Percentiles rank a stretch among this genome's conserved stretches.
phyloP scores from a whole-genome alignment of 2,329 filamentous ascomycete species.

The Phoma sp. region DNA sequence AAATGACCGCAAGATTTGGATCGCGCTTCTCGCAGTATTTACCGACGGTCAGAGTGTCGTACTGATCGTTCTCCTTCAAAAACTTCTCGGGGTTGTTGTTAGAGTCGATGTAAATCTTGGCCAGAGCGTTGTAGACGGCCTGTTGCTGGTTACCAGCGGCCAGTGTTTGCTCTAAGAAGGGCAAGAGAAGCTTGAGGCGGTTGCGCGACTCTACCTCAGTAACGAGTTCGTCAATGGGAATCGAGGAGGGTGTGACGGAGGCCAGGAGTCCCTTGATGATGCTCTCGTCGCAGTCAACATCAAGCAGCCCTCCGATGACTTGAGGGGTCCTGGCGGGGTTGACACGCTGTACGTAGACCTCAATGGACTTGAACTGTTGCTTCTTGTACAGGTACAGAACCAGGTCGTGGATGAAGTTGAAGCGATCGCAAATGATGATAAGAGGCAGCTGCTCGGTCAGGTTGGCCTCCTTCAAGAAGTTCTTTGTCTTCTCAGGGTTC shows the following conservation, averaged over 20 bases:
- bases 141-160: slow-evolving; percentile 93
- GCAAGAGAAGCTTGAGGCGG: slow-evolving; percentile 90
- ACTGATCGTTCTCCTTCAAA: slow-evolving; percentile 95
- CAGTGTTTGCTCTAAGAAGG: slow-evolving; percentile 93
- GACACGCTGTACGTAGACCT: slow-evolving; percentile 96
- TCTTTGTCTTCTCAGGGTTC: slow-evolving; percentile 96
- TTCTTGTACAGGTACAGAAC: slow-evolving; percentile 98
- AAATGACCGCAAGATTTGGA: slow-evolving; percentile 92
- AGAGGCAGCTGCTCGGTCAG: slow-evolving; percentile 91
- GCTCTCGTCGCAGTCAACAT: slow-evolving; percentile 95
- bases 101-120: slow-evolving; percentile 98
- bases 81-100: slow-evolving; percentile 99
- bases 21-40: slow-evolving; percentile 99
- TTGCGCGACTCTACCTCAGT: slow-evolving; percentile 95
- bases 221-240: slow-evolving; percentile 94
- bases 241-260: slow-evolving; percentile 82
- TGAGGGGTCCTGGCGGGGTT: slow-evolving; percentile 91
- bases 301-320: slow-evolving; percentile 89
- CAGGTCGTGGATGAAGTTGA: slow-evolving; percentile 97
- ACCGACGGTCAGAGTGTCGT: slow-evolving; percentile 89
- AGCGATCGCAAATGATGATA: slow-evolving; percentile 99
- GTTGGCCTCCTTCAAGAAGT: slow-evolving; percentile 97
- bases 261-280: slow-evolving; percentile 92
- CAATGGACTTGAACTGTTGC: slow-evolving; percentile 98
- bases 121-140: slow-evolving; percentile 94